Evolutionary conservation across 257 asterid species (phyloP), one percentile per base, ranked within the genome.

Genomic region (Plantago elongata): DNA sequence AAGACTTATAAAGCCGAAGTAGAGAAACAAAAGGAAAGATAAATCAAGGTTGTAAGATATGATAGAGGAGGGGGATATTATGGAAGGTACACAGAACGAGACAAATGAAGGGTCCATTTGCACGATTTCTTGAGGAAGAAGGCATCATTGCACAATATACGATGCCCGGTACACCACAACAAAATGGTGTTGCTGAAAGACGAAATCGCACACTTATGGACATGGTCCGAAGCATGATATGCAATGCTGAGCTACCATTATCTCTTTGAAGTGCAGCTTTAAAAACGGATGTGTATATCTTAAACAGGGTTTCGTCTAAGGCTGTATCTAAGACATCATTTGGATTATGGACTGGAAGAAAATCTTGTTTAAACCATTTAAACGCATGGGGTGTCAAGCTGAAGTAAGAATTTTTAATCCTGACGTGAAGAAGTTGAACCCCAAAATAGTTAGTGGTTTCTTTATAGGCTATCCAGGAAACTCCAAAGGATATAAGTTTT

Each of bases 21-120:
- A 16, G 58, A 69, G 43, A 69, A 46, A 44, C 45, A 61, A 52
- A 13, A 15, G 2, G 68, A 54, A 5, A 61, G 30, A 5, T 30
- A 69, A 54, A 55, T 69, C 2, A 69, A 61, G 15, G 45, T 61
- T 6, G 62, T 69, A 43, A 69, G 59, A 13, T 61, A 45, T 6
- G 51, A 61, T 43, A 51, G 62, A 51, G 66, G 56, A 16, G 62
- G 62, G 3, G 67, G 60, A 34, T 60, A 50, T 14, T 51, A 50
- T 50, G 55, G 55, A 50, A 51, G 22, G 45, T 51, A 68, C 60
- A 61, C 38, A 5, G 48, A 61, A 17, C 15, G 0, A 51, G 73
- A 44, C 57, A 54, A 22, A n/a, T 16, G 12, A 13, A 10, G 13
- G 22, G 42, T 17, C 15, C n/a, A 7, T 54, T 54, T 3, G n/a